Conservation (phyloP, 2,329 filamentous ascomycete species). For the Aspergillus sp. region DNA sequence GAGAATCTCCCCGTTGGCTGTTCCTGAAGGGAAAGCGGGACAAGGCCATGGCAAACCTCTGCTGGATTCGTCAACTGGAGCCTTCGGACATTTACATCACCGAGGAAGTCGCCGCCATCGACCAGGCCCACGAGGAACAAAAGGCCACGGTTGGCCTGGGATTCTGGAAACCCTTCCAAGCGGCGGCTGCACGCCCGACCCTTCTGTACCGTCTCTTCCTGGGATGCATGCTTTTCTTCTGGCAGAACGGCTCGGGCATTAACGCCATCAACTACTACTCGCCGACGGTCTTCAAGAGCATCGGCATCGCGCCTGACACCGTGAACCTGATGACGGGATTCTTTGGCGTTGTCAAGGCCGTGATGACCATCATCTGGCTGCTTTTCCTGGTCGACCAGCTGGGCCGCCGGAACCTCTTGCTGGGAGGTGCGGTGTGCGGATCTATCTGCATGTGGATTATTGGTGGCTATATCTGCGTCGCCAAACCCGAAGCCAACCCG, state of each 20-base stretch:
- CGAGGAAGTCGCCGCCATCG: conserved; percentile 69
- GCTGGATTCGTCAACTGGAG: conserved; percentile 41
- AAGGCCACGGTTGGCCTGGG: conserved; percentile 61
- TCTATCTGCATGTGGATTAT: conserved; percentile 40
- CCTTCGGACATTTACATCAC: conserved; percentile 59
- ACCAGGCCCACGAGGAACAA: conserved; percentile 65
- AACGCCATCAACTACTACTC: conserved; percentile 79
- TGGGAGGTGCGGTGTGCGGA: conserved; percentile 61
- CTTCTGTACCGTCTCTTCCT: conserved; percentile 72
- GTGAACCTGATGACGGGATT: conserved; percentile 68
- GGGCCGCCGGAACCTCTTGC: conserved; percentile 61
- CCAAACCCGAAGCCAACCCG: conserved; percentile 27
- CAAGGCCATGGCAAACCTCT: conserved; percentile 57
- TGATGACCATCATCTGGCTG: conserved; percentile 65
- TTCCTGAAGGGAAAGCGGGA: conserved; percentile 66
- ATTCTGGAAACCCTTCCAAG: conserved; percentile 70
- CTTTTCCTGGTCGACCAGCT: conserved; percentile 65
- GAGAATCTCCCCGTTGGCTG: conserved; percentile 65
- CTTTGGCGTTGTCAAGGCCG: conserved; percentile 72
- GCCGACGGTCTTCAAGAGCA: conserved; percentile 64
- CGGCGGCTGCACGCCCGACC: conserved; percentile 51
- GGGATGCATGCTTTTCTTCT: conserved; percentile 72
- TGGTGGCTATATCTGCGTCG: conserved; percentile 33
- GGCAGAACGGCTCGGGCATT: conserved; percentile 74
- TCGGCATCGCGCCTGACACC: conserved; percentile 57